phyloP scores from a whole-genome alignment of 495 filamentous ascomycete genomes.

The Aspergillus asperescens region DNA sequence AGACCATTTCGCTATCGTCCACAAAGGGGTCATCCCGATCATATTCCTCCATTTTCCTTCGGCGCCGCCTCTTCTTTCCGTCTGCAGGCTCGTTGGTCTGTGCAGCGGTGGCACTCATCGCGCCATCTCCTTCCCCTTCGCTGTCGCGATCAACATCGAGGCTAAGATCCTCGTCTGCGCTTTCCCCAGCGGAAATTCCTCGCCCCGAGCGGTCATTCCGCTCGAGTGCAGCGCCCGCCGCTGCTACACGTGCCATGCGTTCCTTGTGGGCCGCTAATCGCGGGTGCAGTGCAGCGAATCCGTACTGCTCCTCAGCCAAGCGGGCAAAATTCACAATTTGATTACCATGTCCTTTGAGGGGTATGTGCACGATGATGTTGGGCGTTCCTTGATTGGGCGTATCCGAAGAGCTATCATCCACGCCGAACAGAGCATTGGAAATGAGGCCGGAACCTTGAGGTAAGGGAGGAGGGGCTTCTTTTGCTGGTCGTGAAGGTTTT shows the following conservation, averaged over 20 bases:
- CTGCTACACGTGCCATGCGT: slow-evolving; percentile 74
- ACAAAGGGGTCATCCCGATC: slow-evolving; percentile 97
- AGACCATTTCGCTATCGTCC: slow-evolving; percentile 90
- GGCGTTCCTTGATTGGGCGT: slow-evolving; percentile 51
- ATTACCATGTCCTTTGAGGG: slow-evolving; percentile 71
- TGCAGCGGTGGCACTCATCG: slow-evolving; percentile 57
- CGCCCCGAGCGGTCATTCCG: slow-evolving; percentile 48
- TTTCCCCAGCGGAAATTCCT: slow-evolving; percentile 60
- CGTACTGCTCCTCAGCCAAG: slow-evolving; percentile 87
- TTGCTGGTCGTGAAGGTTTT: slow-evolving; percentile 50
- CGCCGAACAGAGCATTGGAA: slow-evolving; percentile 56
- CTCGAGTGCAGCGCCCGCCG: slow-evolving; percentile 75
- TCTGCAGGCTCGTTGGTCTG: slow-evolving; percentile 50
- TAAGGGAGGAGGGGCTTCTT: slow-evolving; percentile 51
- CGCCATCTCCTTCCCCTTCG: slow-evolving; percentile 68
- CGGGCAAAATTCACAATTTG: slow-evolving; percentile 94
- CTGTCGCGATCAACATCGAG: slow-evolving; percentile 43
- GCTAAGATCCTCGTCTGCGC: slow-evolving; percentile 51
- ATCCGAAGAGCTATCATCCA: slow-evolving; percentile 38
- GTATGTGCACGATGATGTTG: slow-evolving; percentile 78
- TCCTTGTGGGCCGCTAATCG: slow-evolving; percentile 79
- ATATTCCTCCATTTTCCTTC: slow-evolving; percentile 91
- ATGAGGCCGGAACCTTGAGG: slow-evolving; percentile 65
- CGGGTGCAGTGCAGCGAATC: slow-evolving; percentile 89
- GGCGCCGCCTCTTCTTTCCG: slow-evolving; percentile 60